phyloP scores from a whole-genome alignment of 2,329 filamentous ascomycete species.

The Talaromyces sp. region DNA sequence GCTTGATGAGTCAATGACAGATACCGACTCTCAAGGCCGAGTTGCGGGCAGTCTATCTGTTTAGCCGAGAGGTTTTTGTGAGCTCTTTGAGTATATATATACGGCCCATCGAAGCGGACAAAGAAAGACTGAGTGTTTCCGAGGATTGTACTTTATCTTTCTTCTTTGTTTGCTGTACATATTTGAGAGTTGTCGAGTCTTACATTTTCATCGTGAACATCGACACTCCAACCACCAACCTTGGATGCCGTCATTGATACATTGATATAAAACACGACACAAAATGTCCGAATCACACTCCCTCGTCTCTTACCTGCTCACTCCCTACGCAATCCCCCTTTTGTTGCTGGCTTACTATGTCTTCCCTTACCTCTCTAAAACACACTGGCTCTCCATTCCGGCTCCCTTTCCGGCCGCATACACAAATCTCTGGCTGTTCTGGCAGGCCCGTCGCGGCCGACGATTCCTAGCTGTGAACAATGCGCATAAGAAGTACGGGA shows the following conservation, averaged over 20 bases:
- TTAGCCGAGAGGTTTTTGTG: not conserved
- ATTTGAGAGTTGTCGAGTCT: not conserved
- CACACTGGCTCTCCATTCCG: conserved; percentile 52
- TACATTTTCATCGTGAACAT: not conserved
- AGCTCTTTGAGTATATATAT: not conserved
- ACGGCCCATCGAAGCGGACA: not conserved
- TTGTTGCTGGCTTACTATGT: conserved; percentile 55
- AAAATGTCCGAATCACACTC: conserved; percentile 11
- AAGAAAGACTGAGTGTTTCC: not conserved
- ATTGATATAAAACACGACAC: not conserved
- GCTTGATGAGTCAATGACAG: not conserved
- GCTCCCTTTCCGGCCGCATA: conserved; percentile 59
- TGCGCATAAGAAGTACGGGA: conserved; percentile 71
- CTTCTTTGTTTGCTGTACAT: not conserved
- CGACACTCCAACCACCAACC: not conserved
- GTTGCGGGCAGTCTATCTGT: not conserved
- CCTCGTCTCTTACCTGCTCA: conserved; percentile 23
- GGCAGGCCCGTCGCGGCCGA: conserved; percentile 61
- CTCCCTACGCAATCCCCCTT: conserved; percentile 45
- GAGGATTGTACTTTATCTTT: not conserved
- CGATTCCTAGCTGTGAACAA: conserved; percentile 65
- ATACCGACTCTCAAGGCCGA: conserved; percentile 3
- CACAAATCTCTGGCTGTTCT: conserved; percentile 76
- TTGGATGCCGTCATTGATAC: not conserved
- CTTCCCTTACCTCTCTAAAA: conserved; percentile 56